Evolutionary conservation across 129 eudicot genomes (phyloP).

Genomic region (Erigeron canadensis): DNA sequence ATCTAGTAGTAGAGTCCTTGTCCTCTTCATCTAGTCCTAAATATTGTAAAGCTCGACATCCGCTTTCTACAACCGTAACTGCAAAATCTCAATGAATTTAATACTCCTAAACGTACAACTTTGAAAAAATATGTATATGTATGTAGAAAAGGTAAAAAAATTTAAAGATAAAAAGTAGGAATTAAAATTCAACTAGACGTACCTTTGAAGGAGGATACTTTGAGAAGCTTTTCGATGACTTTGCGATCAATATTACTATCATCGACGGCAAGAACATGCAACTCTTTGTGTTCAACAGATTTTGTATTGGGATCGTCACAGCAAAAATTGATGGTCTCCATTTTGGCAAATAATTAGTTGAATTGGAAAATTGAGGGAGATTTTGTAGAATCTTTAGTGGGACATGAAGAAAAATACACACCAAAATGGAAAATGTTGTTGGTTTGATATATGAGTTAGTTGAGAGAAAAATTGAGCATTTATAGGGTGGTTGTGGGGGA

Average conservation of each 20-base stretch:
- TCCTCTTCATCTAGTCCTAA: constrained; percentile 77
- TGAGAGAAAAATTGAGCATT: constrained; percentile 28
- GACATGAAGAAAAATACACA: constrained; percentile 14
- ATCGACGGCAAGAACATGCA: constrained; percentile 43
- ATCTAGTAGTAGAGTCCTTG: constrained; percentile 28
- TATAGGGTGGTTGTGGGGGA: constrained; percentile 37
- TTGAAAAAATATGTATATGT: too few relatives aligned
- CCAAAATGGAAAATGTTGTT: constrained; percentile 29
- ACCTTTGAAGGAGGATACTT: constrained; percentile 40
- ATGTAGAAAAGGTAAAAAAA: too few relatives aligned
- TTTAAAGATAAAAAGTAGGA: too few relatives aligned
- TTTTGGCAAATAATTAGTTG: neutral
- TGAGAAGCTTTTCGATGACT: constrained; percentile 31
- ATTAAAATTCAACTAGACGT: neutral
- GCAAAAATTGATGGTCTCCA: constrained; percentile 1
- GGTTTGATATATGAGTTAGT: constrained; percentile 28
- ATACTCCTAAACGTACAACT: too few relatives aligned
- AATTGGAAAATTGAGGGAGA: neutral
- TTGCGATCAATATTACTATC: constrained; percentile 44
- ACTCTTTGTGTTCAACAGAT: constrained; percentile 14
- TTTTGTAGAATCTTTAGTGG: constrained; percentile 31
- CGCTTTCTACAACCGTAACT: constrained; percentile 96
- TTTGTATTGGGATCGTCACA: constrained; percentile 5
- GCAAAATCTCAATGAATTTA: constrained; percentile 19
- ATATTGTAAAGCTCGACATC: constrained; percentile 74